Base-by-base conservation (phyloP, 1,284 basidiomycete species). In the Rhodotorula sp. region DNA sequence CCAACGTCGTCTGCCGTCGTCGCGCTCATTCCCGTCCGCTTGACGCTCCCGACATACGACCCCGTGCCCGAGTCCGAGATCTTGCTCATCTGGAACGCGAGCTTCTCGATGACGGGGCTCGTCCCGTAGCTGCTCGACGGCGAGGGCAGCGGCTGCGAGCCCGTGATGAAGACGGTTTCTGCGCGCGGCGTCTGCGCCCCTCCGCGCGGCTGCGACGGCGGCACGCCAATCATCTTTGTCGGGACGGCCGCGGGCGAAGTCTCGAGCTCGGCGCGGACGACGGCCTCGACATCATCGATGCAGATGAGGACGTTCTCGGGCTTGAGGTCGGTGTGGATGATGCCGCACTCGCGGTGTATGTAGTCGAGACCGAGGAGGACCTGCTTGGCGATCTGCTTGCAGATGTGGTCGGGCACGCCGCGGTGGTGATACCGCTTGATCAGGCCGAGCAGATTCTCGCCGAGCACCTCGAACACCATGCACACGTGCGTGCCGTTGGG, bases 391-490 rank as follows among this genome's bases (percentile, higher is more conserved):
- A 99, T 98, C 82, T 99, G 96, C 80, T 91, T 92, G 77, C 97
- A 94, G 77, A 99, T 86, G 72, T 87, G 89, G 84, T 94, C 91
- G 5, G 97, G 95, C 1, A 99, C 94, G 74, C 97, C 96, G 78
- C 93, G 92, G 82, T 90, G 91, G 85, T 92, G 91, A 82, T 93
- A 89, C 27, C 96, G 88, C 83, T 97, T 97, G 87, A 98, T 97
- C 77, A 99, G 87, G 4, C 95, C 95, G 1, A 99, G 87, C n/a
- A 99, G 84, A 81, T 97, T 98, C 84, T 99, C 97, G 68, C 97
- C 96, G 16, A 99, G 87, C 49, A 99, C 97, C 83, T 99, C 96
- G 80, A 98, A 98, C 23, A 99, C 96, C 96, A 99, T 99, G 86
- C 97, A 99, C 74, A 99, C 92, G 83, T 99, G 96, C 25, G 89